A percentile compares a stretch with the other conserved stretches of the same genome.
Evolutionary conservation across 116 monocot genomes (phyloP).

Genomic region (Posidonia oceanica): DNA sequence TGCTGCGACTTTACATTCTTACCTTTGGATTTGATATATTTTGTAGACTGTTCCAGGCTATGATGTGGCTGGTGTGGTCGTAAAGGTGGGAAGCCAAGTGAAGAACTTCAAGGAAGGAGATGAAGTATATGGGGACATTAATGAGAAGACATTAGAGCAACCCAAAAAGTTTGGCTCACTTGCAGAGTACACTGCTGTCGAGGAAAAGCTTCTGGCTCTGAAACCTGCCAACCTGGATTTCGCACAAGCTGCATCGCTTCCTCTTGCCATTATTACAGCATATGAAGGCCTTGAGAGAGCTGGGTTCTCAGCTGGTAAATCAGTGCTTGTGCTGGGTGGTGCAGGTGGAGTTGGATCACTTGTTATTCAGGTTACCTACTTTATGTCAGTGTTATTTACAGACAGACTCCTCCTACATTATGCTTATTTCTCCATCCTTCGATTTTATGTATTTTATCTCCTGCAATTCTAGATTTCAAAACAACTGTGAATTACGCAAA

Average conservation of each 20-base stretch:
- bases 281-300: constrained; percentile 69
- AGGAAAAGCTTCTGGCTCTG: constrained; percentile 70
- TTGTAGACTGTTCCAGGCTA: constrained; percentile 94
- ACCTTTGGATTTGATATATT: neutral
- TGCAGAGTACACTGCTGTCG: constrained; percentile 85
- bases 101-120: constrained; percentile 83
- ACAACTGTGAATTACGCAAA: no score
- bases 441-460: no score
- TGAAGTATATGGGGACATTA: constrained; percentile 84
- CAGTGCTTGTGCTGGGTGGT: constrained; percentile 85
- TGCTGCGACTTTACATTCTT: neutral
- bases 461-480: no score
- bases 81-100: constrained; percentile 78
- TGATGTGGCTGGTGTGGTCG: constrained; percentile 83
- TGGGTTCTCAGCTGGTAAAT: constrained; percentile 71
- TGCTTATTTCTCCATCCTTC: no score
- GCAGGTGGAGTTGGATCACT: constrained; percentile 97
- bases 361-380: constrained; percentile 69
- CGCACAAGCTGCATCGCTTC: constrained; percentile 56
- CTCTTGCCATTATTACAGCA: constrained; percentile 78
- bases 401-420: no score
- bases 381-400: neutral
- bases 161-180: constrained; percentile 84
- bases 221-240: constrained; percentile 79
- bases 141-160: constrained; percentile 66